A percentile compares a stretch with the other conserved stretches of the same genome.
phyloP scores from a whole-genome alignment of 805 yeast genomes.

The Wickerhamiella domercqiae region DNA sequence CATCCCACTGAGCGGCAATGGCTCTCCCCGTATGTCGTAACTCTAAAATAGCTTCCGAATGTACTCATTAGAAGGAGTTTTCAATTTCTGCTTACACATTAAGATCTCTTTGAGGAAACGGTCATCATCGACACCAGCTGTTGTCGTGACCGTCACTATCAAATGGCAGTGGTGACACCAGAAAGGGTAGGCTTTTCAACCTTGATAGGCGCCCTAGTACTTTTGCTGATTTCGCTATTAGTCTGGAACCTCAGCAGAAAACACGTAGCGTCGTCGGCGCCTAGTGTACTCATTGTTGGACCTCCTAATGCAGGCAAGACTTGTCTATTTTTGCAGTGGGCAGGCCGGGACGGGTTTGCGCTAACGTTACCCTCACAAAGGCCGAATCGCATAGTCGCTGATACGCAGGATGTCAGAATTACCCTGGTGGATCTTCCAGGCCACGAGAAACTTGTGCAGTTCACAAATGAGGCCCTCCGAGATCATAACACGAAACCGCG shows the following conservation, averaged over 20 bases:
- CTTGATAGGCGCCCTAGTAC: no score
- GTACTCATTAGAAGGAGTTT: slow-evolving; percentile 40
- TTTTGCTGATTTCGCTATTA: no score
- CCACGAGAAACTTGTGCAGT: slow-evolving; percentile 54
- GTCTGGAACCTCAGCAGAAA: no score
- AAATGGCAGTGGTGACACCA: no score
- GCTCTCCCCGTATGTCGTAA: slow-evolving; percentile 95
- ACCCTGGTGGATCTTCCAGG: slow-evolving; percentile 65
- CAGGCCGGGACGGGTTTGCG: slow-evolving; percentile 1
- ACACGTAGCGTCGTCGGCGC: no score
- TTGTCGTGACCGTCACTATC: no score
- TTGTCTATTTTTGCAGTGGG: slow-evolving; percentile 29
- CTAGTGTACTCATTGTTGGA: slow-evolving; percentile 51
- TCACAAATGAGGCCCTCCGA: slow-evolving; percentile 35
- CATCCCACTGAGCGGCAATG: slow-evolving; percentile 97
- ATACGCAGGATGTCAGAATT: background rate
- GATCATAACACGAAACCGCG: slow-evolving; percentile 30
- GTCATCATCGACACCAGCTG: no score
- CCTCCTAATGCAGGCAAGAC: slow-evolving; percentile 57
- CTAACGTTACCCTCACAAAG: slow-evolving; percentile 12
- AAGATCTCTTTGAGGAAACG: no score
- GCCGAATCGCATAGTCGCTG: slow-evolving; percentile 13
- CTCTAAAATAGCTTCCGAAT: slow-evolving; percentile 50
- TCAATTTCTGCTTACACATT: no score
- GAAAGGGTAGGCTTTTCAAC: no score